Evolutionary conservation across 164 flowering plant species (phyloP).

Genomic region (Chimonanthus praecox): DNA sequence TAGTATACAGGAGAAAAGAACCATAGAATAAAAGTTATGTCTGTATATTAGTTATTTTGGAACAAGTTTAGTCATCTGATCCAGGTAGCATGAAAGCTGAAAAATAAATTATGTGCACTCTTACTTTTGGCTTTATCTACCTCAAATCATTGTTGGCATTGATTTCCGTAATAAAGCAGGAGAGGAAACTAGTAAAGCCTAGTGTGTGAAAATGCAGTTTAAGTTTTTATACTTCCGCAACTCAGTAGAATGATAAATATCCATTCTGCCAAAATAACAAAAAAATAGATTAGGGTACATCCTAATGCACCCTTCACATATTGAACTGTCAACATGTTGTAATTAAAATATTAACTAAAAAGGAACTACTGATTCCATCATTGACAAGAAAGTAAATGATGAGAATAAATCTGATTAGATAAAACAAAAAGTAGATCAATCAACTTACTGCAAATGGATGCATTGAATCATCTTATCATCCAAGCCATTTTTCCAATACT

Average conservation of each 20-base stretch:
- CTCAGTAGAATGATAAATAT: neutral
- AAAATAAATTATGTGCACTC: neutral
- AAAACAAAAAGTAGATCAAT: too few species aligned
- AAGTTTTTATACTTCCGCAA: neutral
- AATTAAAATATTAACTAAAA: too few species aligned
- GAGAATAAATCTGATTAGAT: too few species aligned
- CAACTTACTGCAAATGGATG: too few species aligned
- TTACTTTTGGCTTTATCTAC: neutral
- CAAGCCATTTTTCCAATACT: too few species aligned
- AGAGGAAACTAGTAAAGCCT: neutral
- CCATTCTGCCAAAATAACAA: neutral
- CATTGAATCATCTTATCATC: too few species aligned
- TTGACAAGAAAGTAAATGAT: too few species aligned
- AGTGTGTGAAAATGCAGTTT: neutral
- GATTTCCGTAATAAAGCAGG: neutral
- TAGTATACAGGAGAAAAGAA: neutral
- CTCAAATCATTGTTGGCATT: neutral
- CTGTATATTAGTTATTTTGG: neutral
- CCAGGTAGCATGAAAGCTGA: neutral
- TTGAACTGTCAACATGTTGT: neutral
- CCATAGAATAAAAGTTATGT: neutral
- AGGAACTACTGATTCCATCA: too few species aligned
- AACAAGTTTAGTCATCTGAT: neutral
- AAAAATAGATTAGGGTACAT: neutral
- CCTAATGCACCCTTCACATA: neutral